Evolutionary conservation across 371 early-diverging fungal genomes (phyloP), one percentile per base, ranked within the genome.

Genomic region (Mycotypha africana): DNA sequence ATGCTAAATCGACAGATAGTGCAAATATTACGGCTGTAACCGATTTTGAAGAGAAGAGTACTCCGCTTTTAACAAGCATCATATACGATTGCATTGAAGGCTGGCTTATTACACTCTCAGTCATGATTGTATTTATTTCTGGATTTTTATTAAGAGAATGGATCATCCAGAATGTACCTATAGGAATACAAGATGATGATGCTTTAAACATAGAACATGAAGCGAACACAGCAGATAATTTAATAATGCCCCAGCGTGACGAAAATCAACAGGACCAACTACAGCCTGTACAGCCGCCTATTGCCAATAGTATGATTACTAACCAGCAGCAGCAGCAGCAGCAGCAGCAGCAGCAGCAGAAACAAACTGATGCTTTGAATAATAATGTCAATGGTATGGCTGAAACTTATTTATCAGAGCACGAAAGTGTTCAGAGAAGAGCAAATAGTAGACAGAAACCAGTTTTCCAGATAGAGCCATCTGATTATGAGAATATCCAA

Each of bases 71-170:
- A n/a, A n/a, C n/a, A n/a, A n/a, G n/a, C n/a, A n/a, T n/a, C n/a
- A n/a, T n/a, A 10, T 52, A 79, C 31, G 92, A 92, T 60, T 87
- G 89, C 36, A 80, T 91, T 38, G 88, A 92, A 45, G 95, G 95
- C 2, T 86, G 88, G 42, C 76, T 89, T 24, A 82, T 93, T 34
- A 81, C 88, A 2, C 69, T 81, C 20, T 49, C 81, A 17, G 79
- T 85, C 0, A 74, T 92, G 11, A 62, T 89, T 7, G 64, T 84
- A 4, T 90, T 88, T 49, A 73, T 91, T 12, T 80, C 80, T 2
- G 72, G 85, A 10, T 84, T 90, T 49, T 68, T 86, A 22, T 64
- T 92, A 28, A 82, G 89, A 14, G 95, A 94, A 61, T 92, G 91
- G 84, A 81, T 92, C 9, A 64, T 83, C 20, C 82, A 88, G 47